Conservation (phyloP, 768 basidiomycete genomes). For the Lactarius vividus region DNA sequence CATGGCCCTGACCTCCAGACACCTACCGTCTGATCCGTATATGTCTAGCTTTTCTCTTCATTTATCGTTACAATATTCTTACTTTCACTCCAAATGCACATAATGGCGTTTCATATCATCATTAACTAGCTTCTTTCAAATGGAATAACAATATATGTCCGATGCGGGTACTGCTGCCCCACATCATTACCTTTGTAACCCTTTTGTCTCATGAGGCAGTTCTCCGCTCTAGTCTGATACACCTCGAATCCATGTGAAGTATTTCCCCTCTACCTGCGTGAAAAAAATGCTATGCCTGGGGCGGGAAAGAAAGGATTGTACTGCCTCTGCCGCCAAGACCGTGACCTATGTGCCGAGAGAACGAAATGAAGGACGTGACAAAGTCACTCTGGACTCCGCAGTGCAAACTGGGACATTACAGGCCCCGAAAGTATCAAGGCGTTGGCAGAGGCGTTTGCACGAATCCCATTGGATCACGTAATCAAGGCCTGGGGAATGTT, state of each 20-base stretch:
- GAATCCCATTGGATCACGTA: neutral
- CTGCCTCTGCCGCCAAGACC: neutral
- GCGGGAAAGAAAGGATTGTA: neutral
- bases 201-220: no score
- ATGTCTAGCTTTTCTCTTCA: neutral
- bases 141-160: neutral
- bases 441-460: neutral
- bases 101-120: neutral
- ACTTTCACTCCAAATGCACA: neutral
- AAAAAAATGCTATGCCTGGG: neutral
- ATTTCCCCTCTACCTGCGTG: neutral
- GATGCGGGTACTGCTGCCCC: neutral
- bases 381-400: neutral
- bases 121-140: neutral
- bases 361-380: neutral
- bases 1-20: neutral
- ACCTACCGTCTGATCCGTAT: neutral
- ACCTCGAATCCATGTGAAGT: neutral
- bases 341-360: neutral
- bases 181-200: neutral
- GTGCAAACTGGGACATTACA: neutral
- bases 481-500: no score
- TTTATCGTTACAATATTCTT: neutral
- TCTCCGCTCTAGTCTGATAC: neutral
- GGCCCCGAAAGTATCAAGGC: neutral